These are phyloP conservation scores for Zygosaccharomyces sapae DNA, from an alignment of 1,139 yeast species.

Conservation along the genomic window DNA sequence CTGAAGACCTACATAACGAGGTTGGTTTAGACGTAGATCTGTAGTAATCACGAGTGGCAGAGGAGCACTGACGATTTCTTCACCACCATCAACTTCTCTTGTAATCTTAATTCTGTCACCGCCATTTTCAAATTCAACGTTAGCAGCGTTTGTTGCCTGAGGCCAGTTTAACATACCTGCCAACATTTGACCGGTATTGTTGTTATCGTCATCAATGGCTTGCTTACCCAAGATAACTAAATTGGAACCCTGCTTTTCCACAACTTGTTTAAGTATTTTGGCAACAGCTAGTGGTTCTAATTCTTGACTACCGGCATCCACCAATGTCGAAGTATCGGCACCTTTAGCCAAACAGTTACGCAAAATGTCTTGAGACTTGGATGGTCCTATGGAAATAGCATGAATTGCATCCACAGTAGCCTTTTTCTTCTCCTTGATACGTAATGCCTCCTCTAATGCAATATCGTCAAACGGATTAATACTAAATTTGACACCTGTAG, in stretches of 20 bases:
- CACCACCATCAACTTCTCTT: slow-evolving; percentile 94
- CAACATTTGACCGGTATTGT: slow-evolving; percentile 96
- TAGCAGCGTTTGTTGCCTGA: slow-evolving; percentile 94
- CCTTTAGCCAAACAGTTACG: slow-evolving; percentile 94
- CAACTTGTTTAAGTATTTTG: slow-evolving; percentile 70
- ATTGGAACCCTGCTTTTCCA: slow-evolving; percentile 67
- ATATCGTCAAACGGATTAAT: slow-evolving; percentile 97
- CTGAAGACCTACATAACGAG: slow-evolving; percentile 89
- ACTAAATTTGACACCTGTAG: slow-evolving; percentile 86
- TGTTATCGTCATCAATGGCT: slow-evolving; percentile 91
- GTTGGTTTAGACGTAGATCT: slow-evolving; percentile 88
- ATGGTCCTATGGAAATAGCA: slow-evolving; percentile 88
- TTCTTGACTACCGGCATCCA: slow-evolving; percentile 67
- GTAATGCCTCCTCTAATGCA: slow-evolving; percentile 88
- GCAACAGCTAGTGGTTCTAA: slow-evolving; percentile 92
- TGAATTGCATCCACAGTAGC: slow-evolving; percentile 77
- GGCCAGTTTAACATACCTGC: slow-evolving; percentile 97
- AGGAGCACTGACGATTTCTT: slow-evolving; percentile 71
- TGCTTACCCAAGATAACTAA: slow-evolving; percentile 89
- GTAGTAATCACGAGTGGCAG: slow-evolving; percentile 87
- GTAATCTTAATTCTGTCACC: slow-evolving; percentile 64
- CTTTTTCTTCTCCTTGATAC: slow-evolving; percentile 65
- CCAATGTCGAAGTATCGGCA: slow-evolving; percentile 76
- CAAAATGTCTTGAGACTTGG: slow-evolving; percentile 81
- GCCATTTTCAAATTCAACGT: slow-evolving; percentile 54